These are phyloP conservation scores for Aspergillus funiculosus DNA, from an alignment of 495 filamentous ascomycete genomes.

Conservation along the genomic window DNA sequence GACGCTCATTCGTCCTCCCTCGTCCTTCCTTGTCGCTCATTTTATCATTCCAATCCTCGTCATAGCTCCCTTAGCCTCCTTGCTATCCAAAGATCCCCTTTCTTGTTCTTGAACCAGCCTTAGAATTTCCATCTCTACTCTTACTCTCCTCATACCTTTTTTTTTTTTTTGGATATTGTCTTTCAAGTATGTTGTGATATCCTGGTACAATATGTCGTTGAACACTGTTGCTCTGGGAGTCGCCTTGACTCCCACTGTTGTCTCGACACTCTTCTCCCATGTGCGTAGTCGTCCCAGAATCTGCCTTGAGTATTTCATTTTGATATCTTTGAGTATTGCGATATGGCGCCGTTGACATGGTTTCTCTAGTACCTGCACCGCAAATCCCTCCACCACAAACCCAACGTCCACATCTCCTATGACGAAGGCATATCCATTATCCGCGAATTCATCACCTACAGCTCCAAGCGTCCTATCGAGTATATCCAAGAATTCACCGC, in stretches of 20 bases:
- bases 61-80: no score
- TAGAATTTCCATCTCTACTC: no score
- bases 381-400: slow-evolving; percentile 65
- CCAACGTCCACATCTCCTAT: slow-evolving; percentile 83
- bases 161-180: neutral
- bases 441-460: slow-evolving; percentile 73
- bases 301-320: neutral
- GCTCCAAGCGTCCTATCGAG: slow-evolving; percentile 83
- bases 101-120: no score
- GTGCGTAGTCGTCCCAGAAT: slow-evolving; percentile 38
- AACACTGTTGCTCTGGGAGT: slow-evolving; percentile 68
- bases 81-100: no score
- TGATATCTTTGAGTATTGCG: slow-evolving; percentile 1
- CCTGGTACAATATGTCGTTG: slow-evolving; percentile 47
- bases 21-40: no score
- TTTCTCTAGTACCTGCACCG: slow-evolving; percentile 68
- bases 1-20: no score
- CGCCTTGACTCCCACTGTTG: slow-evolving; percentile 71
- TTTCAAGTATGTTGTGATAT: neutral
- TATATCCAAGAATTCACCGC: slow-evolving; percentile 84
- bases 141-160: neutral
- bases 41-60: no score
- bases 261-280: slow-evolving; percentile 74
- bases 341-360: slow-evolving; percentile 3
- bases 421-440: slow-evolving; percentile 89